Evolutionary conservation across 2,329 filamentous ascomycete genomes (phyloP).

Genomic region (Ascochyta rabiei): DNA sequence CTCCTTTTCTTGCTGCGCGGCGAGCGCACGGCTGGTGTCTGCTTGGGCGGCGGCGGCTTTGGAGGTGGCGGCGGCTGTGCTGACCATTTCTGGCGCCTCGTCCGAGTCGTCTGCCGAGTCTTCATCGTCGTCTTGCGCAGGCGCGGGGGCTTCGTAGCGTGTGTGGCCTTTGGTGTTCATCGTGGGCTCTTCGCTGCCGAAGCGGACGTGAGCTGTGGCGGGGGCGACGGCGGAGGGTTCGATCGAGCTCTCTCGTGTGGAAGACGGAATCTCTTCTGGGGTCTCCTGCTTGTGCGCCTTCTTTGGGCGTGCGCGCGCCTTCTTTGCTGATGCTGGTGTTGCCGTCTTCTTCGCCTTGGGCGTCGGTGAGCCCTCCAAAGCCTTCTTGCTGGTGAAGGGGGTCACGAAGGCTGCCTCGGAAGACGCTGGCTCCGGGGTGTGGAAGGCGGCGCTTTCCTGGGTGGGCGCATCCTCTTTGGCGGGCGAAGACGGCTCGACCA

Average conservation of each 20-base stretch:
- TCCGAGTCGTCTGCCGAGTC: constrained; percentile 43
- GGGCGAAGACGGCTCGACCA: constrained; percentile 26
- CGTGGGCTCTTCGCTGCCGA: constrained; percentile 45
- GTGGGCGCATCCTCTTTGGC: constrained; percentile 18
- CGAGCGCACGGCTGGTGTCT: constrained; percentile 37
- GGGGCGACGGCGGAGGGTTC: constrained; percentile 18
- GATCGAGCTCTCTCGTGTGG: constrained; percentile 34
- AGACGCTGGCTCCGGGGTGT: constrained; percentile 33
- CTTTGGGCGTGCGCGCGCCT: constrained; percentile 24
- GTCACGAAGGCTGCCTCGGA: constrained; percentile 28
- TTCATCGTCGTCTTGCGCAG: constrained; percentile 21
- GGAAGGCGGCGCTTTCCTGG: constrained; percentile 24
- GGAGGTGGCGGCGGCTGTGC: constrained; percentile 37
- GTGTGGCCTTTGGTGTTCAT: constrained; percentile 23
- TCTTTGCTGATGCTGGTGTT: constrained; percentile 25
- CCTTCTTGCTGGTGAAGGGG: constrained; percentile 28
- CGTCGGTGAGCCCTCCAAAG: constrained; percentile 33
- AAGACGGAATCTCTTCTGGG: constrained; percentile 35
- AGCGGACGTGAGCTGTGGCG: constrained; percentile 38
- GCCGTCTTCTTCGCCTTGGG: constrained; percentile 23
- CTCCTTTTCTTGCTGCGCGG: constrained; percentile 38
- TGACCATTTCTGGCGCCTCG: constrained; percentile 48
- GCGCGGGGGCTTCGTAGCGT: constrained; percentile 14
- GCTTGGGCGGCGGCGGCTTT: constrained; percentile 36
- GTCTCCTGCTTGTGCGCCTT: constrained; percentile 18